Evolutionary conservation across 2,329 filamentous ascomycete genomes (phyloP).

Genomic region (Hymenoscyphus albidus): DNA sequence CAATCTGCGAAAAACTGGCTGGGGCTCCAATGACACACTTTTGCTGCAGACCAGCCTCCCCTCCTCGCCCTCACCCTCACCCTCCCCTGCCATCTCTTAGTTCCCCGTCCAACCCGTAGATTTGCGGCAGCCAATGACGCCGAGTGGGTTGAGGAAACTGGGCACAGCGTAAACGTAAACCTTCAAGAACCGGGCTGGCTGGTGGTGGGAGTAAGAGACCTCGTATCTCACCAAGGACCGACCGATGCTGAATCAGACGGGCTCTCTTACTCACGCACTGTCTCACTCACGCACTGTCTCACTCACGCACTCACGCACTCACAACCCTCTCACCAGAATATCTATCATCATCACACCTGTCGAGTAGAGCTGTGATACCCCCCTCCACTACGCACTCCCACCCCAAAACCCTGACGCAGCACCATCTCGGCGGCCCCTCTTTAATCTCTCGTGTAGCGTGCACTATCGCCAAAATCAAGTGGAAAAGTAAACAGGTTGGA

Average conservation of each 20-base stretch:
- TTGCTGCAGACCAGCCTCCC: background rate
- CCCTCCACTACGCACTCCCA: background rate
- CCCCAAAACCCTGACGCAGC: background rate
- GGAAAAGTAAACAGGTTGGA: background rate
- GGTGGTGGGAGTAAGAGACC: background rate
- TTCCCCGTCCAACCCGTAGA: background rate
- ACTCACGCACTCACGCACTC: background rate
- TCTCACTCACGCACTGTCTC: background rate
- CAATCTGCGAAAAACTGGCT: background rate
- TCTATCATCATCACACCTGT: background rate
- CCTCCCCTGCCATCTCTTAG: background rate
- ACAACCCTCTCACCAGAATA: background rate
- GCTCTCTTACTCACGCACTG: background rate
- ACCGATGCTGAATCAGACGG: background rate
- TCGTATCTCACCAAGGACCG: background rate
- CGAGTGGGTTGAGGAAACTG: background rate
- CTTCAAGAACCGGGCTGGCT: background rate
- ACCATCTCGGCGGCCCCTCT: background rate
- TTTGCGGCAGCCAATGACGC: background rate
- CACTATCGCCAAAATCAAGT: background rate
- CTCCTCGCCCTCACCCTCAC: background rate
- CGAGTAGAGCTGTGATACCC: background rate
- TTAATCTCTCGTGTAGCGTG: slow-evolving; percentile 2
- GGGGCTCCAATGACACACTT: background rate
- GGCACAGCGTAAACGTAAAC: background rate